phyloP scores from a whole-genome alignment of 2,329 filamentous ascomycete species.

The Ilyonectria robusta region DNA sequence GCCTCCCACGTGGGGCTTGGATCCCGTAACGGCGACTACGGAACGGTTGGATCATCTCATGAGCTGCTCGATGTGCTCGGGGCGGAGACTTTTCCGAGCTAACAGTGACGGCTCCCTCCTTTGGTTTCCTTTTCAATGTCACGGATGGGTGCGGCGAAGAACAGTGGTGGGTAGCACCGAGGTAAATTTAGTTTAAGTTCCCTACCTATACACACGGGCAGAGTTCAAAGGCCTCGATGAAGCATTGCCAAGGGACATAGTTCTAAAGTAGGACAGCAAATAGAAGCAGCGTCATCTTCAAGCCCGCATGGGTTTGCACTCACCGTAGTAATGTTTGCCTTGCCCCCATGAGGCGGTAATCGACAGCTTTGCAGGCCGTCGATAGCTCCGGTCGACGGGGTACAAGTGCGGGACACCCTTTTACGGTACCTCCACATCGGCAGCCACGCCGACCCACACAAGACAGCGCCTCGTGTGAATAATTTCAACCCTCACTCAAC shows the following conservation, averaged over 20 bases:
- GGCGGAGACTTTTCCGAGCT: slow-evolving; percentile 5
- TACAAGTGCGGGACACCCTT: not conserved
- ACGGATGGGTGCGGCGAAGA: not conserved
- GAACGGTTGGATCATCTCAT: slow-evolving; percentile 10
- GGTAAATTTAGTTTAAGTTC: not conserved
- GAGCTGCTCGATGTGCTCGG: not conserved
- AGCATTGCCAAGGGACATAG: not conserved
- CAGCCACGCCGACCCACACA: slow-evolving; percentile 16
- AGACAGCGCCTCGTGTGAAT: slow-evolving; percentile 16
- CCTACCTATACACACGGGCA: not conserved
- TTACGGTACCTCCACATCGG: slow-evolving; percentile 10
- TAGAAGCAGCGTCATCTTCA: not conserved
- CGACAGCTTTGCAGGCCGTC: slow-evolving; percentile 4
- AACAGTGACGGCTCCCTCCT: not conserved
- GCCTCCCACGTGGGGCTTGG: slow-evolving; percentile 15
- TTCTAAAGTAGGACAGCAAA: not conserved
- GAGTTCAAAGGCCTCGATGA: not conserved
- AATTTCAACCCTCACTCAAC: slow-evolving; percentile 14
- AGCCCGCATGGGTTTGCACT: not conserved
- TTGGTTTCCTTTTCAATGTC: not conserved
- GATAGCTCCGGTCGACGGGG: slow-evolving; percentile 3
- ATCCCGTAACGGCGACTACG: slow-evolving; percentile 9
- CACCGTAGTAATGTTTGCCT: not conserved
- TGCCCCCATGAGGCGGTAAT: not conserved
- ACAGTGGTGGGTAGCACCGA: not conserved